Conservation (phyloP, 2,329 filamentous ascomycete species). For the Diplodia sapinea region DNA sequence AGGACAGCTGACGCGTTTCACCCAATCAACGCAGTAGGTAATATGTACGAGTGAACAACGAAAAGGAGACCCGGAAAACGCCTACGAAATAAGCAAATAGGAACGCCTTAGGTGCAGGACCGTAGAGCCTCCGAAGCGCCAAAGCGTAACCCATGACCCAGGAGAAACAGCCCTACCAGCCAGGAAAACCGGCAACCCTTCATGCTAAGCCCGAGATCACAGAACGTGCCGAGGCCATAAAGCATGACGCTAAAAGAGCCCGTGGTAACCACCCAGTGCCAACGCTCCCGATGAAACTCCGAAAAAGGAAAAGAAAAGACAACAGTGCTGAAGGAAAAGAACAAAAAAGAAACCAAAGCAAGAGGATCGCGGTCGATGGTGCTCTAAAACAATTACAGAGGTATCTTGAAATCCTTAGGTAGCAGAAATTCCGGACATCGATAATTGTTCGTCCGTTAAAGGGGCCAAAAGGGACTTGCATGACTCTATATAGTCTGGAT, state of each 20-base stretch:
- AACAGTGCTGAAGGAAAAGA: not conserved
- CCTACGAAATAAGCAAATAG: constrained; percentile 4
- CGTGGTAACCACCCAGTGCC: not conserved
- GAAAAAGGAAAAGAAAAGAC: not conserved
- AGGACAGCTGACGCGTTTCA: not conserved
- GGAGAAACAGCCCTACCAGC: constrained; percentile 13
- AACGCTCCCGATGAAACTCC: constrained; percentile 17
- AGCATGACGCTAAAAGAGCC: constrained; percentile 19
- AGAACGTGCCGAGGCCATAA: constrained; percentile 21
- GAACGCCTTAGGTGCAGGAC: constrained; percentile 7
- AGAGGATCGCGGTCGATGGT: constrained; percentile 4
- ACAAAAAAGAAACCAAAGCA: constrained; percentile 9
- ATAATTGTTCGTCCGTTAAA: constrained; percentile 20
- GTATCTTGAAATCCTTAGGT: constrained; percentile 28
- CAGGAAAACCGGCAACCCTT: constrained; percentile 12
- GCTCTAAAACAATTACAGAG: constrained; percentile 29
- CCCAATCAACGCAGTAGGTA: not conserved
- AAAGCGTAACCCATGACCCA: constrained; percentile 19
- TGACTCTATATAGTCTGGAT: constrained; percentile 22
- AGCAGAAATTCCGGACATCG: constrained; percentile 26
- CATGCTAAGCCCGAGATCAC: constrained; percentile 26
- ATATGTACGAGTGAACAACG: constrained; percentile 20
- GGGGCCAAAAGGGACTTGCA: constrained; percentile 19
- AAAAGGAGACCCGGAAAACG: not conserved
- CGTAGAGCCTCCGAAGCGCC: constrained; percentile 16